Percentiles rank a stretch among this genome's conserved stretches.
Conservation (phyloP, 768 basidiomycete species). For the Pleurotus cornucopiae region DNA sequence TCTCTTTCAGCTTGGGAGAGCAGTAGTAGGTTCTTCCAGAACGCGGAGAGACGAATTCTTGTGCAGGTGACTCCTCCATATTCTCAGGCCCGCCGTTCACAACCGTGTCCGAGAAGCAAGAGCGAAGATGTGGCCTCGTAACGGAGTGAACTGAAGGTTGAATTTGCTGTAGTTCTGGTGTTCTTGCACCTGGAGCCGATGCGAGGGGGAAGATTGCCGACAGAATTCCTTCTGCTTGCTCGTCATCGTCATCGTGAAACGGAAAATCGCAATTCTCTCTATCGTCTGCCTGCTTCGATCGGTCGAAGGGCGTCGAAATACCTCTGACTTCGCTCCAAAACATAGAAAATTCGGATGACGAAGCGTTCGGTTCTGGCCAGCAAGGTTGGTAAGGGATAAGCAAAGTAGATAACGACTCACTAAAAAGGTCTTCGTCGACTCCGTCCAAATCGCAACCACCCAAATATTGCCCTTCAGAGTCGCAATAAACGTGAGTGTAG, state of each 20-base stretch:
- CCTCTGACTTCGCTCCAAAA: neutral
- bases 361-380: neutral
- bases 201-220: neutral
- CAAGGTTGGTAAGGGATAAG: neutral
- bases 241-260: neutral
- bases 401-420: neutral
- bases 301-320: neutral
- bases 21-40: conserved; percentile 1
- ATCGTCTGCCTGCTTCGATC: neutral
- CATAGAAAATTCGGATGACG: neutral
- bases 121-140: neutral
- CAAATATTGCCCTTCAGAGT: neutral
- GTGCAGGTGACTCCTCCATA: neutral
- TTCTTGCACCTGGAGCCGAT: neutral
- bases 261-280: too few relatives aligned
- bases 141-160: neutral
- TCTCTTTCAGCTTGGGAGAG: neutral
- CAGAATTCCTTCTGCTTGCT: neutral
- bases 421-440: neutral
- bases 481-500: conserved; percentile 1
- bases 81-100: neutral
- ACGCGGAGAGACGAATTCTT: conserved; percentile 1
- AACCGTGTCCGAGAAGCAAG: neutral
- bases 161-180: neutral
- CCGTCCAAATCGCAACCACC: neutral